phyloP scores from a whole-genome alignment of 75 land plant species.

The Picea glauca region DNA sequence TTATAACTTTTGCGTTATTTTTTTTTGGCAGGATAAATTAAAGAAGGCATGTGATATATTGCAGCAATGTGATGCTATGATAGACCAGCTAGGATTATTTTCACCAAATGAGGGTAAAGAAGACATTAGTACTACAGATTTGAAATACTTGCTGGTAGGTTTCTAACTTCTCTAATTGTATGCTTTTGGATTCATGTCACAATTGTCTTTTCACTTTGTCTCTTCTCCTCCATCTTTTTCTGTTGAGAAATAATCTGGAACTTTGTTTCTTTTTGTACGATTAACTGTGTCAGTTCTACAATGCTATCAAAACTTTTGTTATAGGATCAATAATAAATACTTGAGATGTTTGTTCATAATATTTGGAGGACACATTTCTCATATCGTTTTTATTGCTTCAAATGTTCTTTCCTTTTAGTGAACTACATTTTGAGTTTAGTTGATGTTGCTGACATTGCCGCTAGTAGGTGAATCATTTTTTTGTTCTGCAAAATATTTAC shows the following conservation, averaged over 20 bases:
- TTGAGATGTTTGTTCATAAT: no score
- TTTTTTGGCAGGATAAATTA: constrained; percentile 45
- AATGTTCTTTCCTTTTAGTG: no score
- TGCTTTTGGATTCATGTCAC: not conserved
- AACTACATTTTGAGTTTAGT: no score
- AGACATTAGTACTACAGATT: constrained; percentile 85
- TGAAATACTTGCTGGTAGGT: constrained; percentile 90
- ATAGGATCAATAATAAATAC: no score
- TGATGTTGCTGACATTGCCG: no score
- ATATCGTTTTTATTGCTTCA: no score
- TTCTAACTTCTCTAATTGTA: not conserved
- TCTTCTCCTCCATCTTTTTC: not conserved
- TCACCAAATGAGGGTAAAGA: constrained; percentile 87
- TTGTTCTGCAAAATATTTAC: no score
- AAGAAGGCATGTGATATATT: constrained; percentile 57
- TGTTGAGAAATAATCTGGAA: not conserved
- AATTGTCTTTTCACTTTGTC: not conserved
- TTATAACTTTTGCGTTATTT: not conserved
- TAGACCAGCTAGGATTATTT: constrained; percentile 83
- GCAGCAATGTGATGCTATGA: constrained; percentile 50
- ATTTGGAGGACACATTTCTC: no score
- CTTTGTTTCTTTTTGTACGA: not conserved
- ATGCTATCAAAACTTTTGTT: no score
- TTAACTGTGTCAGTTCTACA: no score
- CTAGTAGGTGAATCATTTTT: no score